Evolutionary conservation across 176 grass and related monocot species (phyloP).

Genomic region (Phragmites australis): DNA sequence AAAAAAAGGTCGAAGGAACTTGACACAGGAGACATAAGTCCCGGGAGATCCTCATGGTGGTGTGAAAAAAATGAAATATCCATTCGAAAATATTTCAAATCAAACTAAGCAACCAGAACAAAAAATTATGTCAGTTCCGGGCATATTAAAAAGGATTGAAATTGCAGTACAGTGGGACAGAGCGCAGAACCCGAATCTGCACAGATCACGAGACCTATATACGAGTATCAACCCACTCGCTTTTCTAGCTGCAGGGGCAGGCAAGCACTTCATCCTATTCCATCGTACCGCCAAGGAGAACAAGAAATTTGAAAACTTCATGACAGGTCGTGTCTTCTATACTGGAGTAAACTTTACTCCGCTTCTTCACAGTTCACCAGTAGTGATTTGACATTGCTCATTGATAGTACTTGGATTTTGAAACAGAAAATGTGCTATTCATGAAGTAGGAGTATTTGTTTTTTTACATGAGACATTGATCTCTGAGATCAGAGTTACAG

Average conservation of each 20-base stretch:
- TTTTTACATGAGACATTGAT: conserved; percentile 2
- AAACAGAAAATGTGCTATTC: conserved; percentile 4
- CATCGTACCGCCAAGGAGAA: conserved; percentile 25
- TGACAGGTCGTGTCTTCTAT: not conserved
- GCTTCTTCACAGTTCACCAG: not conserved
- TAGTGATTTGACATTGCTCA: conserved; percentile 25
- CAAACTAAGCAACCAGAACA: not conserved
- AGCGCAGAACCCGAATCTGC: not conserved
- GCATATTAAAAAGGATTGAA: conserved; percentile 13
- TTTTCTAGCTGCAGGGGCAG: not conserved
- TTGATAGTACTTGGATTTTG: not conserved
- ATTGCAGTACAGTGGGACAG: not conserved
- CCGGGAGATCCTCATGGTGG: conserved; percentile 30
- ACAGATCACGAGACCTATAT: conserved; percentile 44
- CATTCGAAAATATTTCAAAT: conserved; percentile 25
- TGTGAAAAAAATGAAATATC: not conserved
- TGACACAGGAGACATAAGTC: not conserved
- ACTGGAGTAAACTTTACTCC: conserved; percentile 8
- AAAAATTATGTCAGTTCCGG: not conserved
- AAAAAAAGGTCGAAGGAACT: not conserved
- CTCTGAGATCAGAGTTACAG: conserved; percentile 1
- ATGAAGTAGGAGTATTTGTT: not conserved
- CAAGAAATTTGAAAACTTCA: conserved; percentile 43
- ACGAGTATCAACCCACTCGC: not conserved
- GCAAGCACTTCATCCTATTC: not conserved